Base-by-base conservation (phyloP, 164 flowering plant genomes). In the Berberis thunbergii region DNA sequence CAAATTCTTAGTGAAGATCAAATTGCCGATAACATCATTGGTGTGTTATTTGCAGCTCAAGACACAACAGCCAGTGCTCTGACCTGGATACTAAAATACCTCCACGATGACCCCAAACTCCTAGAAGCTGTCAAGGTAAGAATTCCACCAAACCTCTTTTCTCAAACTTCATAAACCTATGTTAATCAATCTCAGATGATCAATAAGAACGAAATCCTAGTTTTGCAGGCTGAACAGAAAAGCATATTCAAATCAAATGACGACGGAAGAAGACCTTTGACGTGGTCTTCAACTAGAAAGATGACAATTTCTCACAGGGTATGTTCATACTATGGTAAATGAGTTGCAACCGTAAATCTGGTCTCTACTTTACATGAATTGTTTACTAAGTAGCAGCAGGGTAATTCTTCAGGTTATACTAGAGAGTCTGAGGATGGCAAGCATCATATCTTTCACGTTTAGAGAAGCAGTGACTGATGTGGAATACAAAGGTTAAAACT, bases 61-160 rank as follows among this genome's bases (percentile, higher is more conserved):
- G 98, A 93, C 66, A 93, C 98, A 0, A 89, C 98, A 5, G 98
- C 98, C 1, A 90, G 96, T 77, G 91, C 76, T 50, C 69, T 93
- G 68, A 90, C 98, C 43, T 93, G 98, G 98, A 75, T 84, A 63
- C 68, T 93, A 71, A 93, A 93, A 82, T 93, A 79, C 80, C 85
- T 93, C 49, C 86, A 81, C 61, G 97, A 93, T 41, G 57, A 86
- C 63, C 87, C 81, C 1, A 85, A 83, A 50, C 84, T 90, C 76
- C 85, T 85, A n/a, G 86, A 86, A 69, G 79, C 79, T 63, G 89
- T 93, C 0, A 83, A 78, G 81, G 98, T 88, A 78, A 59, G 46
- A 10, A 60, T 44, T 44, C 41, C 59, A 52, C n/a, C 54, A 11
- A 52, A 11, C n/a, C 54, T 52, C 8, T 52, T 52, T 52, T 52